phyloP scores from a whole-genome alignment of 768 basidiomycete genomes.

The Lactifluus pinguis region DNA sequence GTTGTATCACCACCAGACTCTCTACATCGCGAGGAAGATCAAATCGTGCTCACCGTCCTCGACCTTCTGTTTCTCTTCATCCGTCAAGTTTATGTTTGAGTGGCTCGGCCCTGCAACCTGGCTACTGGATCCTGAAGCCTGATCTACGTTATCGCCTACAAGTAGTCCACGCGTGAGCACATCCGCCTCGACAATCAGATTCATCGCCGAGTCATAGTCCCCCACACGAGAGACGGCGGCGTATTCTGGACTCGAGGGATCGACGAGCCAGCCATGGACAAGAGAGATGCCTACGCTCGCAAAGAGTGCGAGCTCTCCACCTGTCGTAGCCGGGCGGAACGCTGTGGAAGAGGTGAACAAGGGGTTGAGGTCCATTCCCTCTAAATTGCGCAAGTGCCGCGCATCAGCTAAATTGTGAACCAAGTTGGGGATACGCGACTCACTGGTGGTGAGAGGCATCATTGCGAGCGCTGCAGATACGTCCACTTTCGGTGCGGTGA shows the following conservation, averaged over 20 bases:
- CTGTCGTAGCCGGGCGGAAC: slow-evolving; percentile 53
- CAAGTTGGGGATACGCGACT: slow-evolving; percentile 22
- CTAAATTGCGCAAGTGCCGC: slow-evolving; percentile 27
- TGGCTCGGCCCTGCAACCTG: slow-evolving; percentile 4
- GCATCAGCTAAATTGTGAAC: background rate
- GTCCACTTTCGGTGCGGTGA: slow-evolving; percentile 46
- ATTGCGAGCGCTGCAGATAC: slow-evolving; percentile 65
- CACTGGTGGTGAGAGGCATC: slow-evolving; percentile 48
- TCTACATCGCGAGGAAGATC: no score
- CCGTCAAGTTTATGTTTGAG: slow-evolving; percentile 26
- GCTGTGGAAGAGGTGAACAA: slow-evolving; percentile 60
- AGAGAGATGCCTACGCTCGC: slow-evolving; percentile 72
- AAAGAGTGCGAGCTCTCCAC: slow-evolving; percentile 80
- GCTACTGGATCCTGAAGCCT: background rate
- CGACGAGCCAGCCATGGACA: slow-evolving; percentile 86
- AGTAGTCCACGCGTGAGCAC: slow-evolving; percentile 57
- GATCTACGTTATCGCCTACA: slow-evolving; percentile 29
- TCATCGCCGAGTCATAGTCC: slow-evolving; percentile 71
- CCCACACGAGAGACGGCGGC: slow-evolving; percentile 39
- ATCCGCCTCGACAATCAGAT: slow-evolving; percentile 71
- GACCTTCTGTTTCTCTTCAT: slow-evolving; percentile 53
- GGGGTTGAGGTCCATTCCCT: slow-evolving; percentile 87
- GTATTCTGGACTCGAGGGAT: slow-evolving; percentile 55
- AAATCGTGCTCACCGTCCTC: slow-evolving; percentile 47
- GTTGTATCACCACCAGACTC: background rate